phyloP scores from a whole-genome alignment of 495 filamentous ascomycete genomes.

The Parmelia sp. region DNA sequence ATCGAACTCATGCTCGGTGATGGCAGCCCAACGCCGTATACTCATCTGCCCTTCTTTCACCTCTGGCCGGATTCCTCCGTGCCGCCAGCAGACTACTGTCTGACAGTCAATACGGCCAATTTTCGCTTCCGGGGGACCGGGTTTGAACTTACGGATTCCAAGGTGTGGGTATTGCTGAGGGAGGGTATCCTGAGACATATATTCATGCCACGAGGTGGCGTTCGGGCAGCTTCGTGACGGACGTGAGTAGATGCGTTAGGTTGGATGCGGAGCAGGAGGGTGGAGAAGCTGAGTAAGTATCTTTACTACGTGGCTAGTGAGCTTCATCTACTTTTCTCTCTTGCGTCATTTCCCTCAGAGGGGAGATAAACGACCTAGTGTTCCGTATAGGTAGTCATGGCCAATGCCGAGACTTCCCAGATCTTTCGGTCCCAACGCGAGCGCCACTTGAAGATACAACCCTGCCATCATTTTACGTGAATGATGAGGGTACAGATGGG shows the following conservation, averaged over 20 bases:
- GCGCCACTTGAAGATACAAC: neutral
- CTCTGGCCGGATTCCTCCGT: neutral
- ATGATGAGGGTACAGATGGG: neutral
- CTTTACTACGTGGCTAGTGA: slow-evolving; percentile 1
- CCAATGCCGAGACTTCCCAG: neutral
- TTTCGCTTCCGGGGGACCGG: neutral
- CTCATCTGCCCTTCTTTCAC: neutral
- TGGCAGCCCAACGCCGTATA: neutral
- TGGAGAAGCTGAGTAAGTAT: neutral
- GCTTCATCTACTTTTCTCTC: neutral
- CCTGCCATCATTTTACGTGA: neutral
- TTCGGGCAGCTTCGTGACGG: neutral
- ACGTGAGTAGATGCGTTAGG: neutral
- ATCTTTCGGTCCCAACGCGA: neutral
- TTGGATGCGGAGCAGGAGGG: neutral
- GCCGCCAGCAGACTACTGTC: neutral
- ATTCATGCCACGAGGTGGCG: neutral
- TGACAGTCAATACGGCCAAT: neutral
- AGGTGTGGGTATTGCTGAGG: neutral
- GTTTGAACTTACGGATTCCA: neutral
- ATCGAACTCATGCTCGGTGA: too few relatives aligned
- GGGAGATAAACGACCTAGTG: neutral
- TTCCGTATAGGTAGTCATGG: neutral
- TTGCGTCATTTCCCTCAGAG: too few relatives aligned
- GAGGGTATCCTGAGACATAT: neutral